These are phyloP conservation scores for Amaranthus hypochondriacus DNA, from an alignment of 148 eudicot species.

Conservation along the genomic window DNA sequence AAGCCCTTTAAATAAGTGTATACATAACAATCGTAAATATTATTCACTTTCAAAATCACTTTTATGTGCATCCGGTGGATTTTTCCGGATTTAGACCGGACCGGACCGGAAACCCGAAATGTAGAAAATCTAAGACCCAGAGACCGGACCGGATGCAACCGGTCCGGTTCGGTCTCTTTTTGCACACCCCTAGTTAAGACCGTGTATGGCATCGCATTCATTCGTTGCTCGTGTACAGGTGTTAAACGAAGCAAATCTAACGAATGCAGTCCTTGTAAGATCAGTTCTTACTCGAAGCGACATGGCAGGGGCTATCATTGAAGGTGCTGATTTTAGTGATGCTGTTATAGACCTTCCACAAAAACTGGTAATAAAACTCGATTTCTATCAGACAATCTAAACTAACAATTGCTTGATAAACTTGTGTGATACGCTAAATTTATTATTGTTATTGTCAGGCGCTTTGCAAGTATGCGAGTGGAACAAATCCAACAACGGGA, in stretches of 20 bases:
- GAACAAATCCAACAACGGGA: conserved; percentile 83
- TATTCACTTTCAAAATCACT: too few species aligned
- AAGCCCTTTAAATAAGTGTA: too few species aligned
- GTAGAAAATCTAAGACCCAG: too few species aligned
- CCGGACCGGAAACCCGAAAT: too few species aligned
- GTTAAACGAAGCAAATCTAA: conserved; percentile 88
- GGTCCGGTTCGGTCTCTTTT: too few species aligned
- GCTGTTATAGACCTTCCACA: conserved; percentile 85
- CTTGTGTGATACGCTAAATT: conserved; percentile 23
- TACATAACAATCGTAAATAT: too few species aligned
- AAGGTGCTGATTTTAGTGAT: conserved; percentile 97
- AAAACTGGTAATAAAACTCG: conserved; percentile 58
- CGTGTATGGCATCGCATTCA: too few species aligned
- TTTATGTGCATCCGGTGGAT: too few species aligned
- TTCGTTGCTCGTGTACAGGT: conserved; percentile 35
- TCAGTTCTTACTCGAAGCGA: conserved; percentile 97
- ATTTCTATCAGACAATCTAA: background rate
- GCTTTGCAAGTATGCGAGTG: conserved; percentile 91
- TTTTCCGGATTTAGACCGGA: too few species aligned
- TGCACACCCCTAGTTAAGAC: too few species aligned
- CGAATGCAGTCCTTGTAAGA: conserved; percentile 80
- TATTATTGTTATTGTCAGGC: conserved; percentile 42
- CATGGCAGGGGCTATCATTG: conserved; percentile 84
- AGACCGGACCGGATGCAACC: too few species aligned
- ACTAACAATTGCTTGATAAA: too few species aligned